Base-by-base conservation (phyloP, 768 basidiomycete species). In the Termitomyces sp. region DNA sequence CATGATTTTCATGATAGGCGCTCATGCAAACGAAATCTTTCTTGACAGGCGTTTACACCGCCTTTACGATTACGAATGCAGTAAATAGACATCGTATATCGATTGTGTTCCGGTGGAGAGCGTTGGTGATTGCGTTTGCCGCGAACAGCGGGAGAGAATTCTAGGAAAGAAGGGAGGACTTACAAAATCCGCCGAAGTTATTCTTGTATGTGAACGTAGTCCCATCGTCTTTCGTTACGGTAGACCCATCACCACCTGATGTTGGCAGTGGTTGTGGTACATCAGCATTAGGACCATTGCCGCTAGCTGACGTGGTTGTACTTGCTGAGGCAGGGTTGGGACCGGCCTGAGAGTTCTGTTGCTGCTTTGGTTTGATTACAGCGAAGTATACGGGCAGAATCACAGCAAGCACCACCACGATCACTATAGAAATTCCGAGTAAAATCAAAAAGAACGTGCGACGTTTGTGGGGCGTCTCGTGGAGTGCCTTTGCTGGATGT, bases 151-250 rank as follows among this genome's bases (percentile, higher is more conserved):
- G 22, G 7, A 39, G 32, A 51, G 24, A 20, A 58, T 51, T 22
- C 22, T 16, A 52, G 14, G 5, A 40, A 54, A 56, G 22, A 46
- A 39, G 20, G 46, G 30, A 57, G 26, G 54, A 78, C 85, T 81
- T 68, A 86, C 87, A 89, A 65, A 80, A 83, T 40, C 89, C 89
- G 34, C 85, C 91, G 67, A 91, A 89, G 20, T 80, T 73, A 71
- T 95, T 95, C 58, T 76, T 77, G 69, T 96, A 95, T 2, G 78
- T 83, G 71, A 94, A 89, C 1, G 80, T 85, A 1, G 82, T 72
- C 1, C 93, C 94, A 67, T 93, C 81, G 3, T 80, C 83, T 20
- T 78, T 75, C 8, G 78, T 83, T 52, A 93, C 73, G 5, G 76
- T 76, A 30, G 86, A 88, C 10, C 91, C 92, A 66, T 89, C 84